Evolutionary conservation across 2,329 filamentous ascomycete species (phyloP), one percentile per base, ranked within the genome.

Genomic region (Diaporthe aspalathi): DNA sequence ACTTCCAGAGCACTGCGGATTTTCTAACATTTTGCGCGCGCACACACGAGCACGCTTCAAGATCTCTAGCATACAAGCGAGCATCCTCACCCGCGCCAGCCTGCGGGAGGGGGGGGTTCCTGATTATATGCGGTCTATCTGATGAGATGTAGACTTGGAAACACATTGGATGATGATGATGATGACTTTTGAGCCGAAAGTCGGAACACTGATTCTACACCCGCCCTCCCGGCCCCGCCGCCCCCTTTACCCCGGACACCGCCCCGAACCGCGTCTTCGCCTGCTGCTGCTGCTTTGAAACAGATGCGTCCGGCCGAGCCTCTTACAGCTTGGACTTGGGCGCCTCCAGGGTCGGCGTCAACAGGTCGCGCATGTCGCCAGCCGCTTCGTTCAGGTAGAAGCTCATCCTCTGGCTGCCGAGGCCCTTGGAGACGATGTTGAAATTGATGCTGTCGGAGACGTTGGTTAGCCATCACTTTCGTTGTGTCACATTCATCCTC

Each of bases 351-450:
- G 93, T 94, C 27, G 94, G 92, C 78, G 93, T 84, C 81, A 99
- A 89, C 68, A 99, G 83, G 76, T 97, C 95, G 75, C 95, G 89
- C 80, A 99, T 90, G 75, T 99, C 96, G 73, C 90, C 89, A 1
- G 95, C 96, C 0, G 96, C 95, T 84, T 99, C 96, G 79, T 94
- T 97, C 75, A 99, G 86, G 84, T 94, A 99, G 87, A 95, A 93
- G 83, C 93, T 96, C 95, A 99, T 97, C 76, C 93, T 92, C 78
- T 96, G 91, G 79, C 92, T 94, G 54, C 95, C 96, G 63, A 98
- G 86, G 70, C 93, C 91, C 88, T 98, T 99, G 81, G 93, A 96
- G 75, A 97, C 95, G 76, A 99, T 91, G 84, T 99, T 99, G 86
- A 99, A 98, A 89, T 98, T 96, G 74, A 99, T 88, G 82, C 94